Conservation (phyloP, 768 basidiomycete species). For the Sarcomyxa edulis region DNA sequence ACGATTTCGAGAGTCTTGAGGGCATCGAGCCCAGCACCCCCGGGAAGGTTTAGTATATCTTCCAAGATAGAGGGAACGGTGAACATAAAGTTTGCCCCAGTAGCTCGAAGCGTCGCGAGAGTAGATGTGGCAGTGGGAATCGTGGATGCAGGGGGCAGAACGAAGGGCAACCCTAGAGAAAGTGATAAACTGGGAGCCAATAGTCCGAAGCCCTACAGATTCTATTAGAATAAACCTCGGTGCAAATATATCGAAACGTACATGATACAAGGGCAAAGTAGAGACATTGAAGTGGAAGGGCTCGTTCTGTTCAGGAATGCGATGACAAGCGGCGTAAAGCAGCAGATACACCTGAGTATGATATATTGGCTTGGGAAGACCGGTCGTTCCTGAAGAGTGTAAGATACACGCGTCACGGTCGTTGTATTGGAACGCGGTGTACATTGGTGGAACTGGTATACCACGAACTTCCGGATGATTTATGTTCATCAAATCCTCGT, state of each 20-base stretch:
- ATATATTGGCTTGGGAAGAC: constrained; percentile 42
- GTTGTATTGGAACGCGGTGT: constrained; percentile 13
- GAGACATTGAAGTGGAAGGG: constrained; percentile 27
- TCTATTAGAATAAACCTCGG: background rate
- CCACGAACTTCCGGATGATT: constrained; percentile 8
- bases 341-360: constrained; percentile 29
- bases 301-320: constrained; percentile 23
- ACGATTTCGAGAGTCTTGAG: constrained; percentile 26
- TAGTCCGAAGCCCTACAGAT: constrained; percentile 29
- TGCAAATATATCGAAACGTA: constrained; percentile 12
- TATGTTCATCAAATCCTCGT: constrained; percentile 22
- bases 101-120: constrained; percentile 16
- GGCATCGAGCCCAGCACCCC: constrained; percentile 20
- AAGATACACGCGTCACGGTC: constrained; percentile 37
- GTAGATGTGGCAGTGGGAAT: constrained; percentile 30
- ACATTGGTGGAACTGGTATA: constrained; percentile 20
- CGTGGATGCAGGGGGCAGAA: constrained; percentile 25
- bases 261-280: constrained; percentile 34
- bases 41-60: constrained; percentile 23
- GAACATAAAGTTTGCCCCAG: constrained; percentile 25
- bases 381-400: constrained; percentile 47
- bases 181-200: constrained; percentile 28
- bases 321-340: constrained; percentile 28
- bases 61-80: constrained; percentile 36
- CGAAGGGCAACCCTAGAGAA: constrained; percentile 32